A percentile compares a stretch with the other conserved stretches of the same genome.
Conservation (phyloP, 768 basidiomycete species). For the Lentinula raphanica region DNA sequence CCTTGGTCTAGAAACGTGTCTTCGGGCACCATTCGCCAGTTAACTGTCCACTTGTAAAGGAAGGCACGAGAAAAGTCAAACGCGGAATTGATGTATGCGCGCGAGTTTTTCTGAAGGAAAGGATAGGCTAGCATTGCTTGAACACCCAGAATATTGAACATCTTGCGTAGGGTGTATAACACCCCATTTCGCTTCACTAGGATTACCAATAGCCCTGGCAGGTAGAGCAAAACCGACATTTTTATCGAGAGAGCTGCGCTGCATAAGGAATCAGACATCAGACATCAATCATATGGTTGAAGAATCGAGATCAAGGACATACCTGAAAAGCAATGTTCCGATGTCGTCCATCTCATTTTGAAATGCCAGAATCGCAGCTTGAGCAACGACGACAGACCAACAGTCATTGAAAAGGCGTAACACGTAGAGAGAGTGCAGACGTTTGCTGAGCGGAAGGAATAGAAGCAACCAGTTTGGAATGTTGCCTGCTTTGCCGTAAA, state of each 20-base stretch:
- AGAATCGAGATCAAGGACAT: constrained; percentile 15
- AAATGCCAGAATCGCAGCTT: constrained; percentile 64
- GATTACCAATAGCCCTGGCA: constrained; percentile 83
- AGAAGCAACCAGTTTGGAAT: constrained; percentile 70
- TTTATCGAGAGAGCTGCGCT: constrained; percentile 87
- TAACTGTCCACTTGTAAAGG: constrained; percentile 95
- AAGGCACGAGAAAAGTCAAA: constrained; percentile 89
- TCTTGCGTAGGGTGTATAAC: constrained; percentile 42
- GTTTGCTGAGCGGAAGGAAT: constrained; percentile 81
- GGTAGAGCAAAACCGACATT: constrained; percentile 88
- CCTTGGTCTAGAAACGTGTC: constrained; percentile 61
- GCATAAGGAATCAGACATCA: background rate
- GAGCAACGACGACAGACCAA: constrained; percentile 67
- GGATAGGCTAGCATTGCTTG: constrained; percentile 65
- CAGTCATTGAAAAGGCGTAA: constrained; percentile 94
- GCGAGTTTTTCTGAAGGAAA: constrained; percentile 58
- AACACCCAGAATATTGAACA: constrained; percentile 39
- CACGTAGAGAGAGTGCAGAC: constrained; percentile 89
- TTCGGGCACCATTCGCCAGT: constrained; percentile 88
- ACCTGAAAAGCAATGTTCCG: constrained; percentile 74
- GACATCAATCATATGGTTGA: background rate
- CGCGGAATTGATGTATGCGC: constrained; percentile 67
- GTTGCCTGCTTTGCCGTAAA: constrained; percentile 59
- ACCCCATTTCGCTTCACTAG: constrained; percentile 72
- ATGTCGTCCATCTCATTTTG: constrained; percentile 54